These are phyloP conservation scores for Wilcoxina mikolae DNA, from an alignment of 495 filamentous ascomycete species.

Conservation along the genomic window DNA sequence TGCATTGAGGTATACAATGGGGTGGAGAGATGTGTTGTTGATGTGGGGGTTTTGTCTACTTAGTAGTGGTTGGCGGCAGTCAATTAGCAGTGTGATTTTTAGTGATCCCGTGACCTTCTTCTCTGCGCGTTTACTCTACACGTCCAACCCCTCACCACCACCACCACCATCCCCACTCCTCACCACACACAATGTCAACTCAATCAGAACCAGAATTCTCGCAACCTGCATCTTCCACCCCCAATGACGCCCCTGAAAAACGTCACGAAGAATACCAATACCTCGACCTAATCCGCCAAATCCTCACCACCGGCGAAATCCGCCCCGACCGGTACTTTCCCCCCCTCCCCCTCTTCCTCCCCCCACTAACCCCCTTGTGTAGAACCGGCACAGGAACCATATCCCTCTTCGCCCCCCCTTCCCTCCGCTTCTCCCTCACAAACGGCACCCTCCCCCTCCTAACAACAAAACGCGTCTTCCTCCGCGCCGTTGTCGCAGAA, in stretches of 20 bases:
- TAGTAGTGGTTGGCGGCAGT: too few species aligned
- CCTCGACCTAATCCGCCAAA: slow-evolving; percentile 57
- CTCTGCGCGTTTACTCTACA: too few species aligned
- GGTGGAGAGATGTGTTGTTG: too few species aligned
- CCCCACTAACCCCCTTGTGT: slow-evolving; percentile 2
- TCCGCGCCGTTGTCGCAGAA: slow-evolving; percentile 77
- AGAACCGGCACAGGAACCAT: slow-evolving; percentile 87
- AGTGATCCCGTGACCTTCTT: too few species aligned
- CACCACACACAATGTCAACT: too few species aligned
- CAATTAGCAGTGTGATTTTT: too few species aligned
- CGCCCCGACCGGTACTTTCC: slow-evolving; percentile 53
- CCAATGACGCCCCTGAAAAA: not conserved
- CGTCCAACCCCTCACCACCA: too few species aligned
- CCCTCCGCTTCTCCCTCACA: slow-evolving; percentile 68
- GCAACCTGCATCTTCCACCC: not conserved
- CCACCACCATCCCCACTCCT: too few species aligned
- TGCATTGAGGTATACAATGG: too few species aligned
- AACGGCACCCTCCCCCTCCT: slow-evolving; percentile 68
- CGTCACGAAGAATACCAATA: slow-evolving; percentile 63
- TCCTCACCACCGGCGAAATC: slow-evolving; percentile 61
- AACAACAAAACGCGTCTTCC: slow-evolving; percentile 93
- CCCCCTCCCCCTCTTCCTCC: not conserved
- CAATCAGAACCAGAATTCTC: too few species aligned
- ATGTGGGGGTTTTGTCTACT: too few species aligned
- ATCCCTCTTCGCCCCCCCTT: slow-evolving; percentile 72